Evolutionary conservation across 2,329 filamentous ascomycete genomes (phyloP).

Genomic region (Clonostachys chloroleuca): DNA sequence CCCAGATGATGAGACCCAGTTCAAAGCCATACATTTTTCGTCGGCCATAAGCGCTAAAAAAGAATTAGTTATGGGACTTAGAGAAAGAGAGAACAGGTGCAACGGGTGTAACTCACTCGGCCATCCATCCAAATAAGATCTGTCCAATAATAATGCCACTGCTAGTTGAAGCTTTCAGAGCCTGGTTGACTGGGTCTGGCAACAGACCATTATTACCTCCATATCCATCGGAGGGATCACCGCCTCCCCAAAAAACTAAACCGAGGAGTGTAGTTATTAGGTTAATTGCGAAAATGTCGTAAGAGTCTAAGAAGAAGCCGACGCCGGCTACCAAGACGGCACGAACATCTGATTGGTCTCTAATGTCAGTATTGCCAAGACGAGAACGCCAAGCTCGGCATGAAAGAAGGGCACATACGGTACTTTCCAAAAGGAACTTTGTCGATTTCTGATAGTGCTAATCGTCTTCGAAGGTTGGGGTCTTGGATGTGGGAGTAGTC

Average conservation of each 20-base stretch:
- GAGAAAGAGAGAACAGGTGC: not conserved
- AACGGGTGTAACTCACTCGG: conserved; percentile 42
- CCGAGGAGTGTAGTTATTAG: conserved; percentile 68
- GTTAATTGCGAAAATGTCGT: conserved; percentile 79
- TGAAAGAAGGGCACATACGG: conserved; percentile 29
- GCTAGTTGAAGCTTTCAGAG: conserved; percentile 77
- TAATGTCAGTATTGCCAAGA: not conserved
- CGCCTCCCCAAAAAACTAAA: conserved; percentile 67
- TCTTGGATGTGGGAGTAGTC: conserved; percentile 63
- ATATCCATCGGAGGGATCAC: conserved; percentile 34
- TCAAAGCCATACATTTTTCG: conserved; percentile 82
- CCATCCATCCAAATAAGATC: conserved; percentile 71
- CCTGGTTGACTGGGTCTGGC: conserved; percentile 62
- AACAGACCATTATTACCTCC: conserved; percentile 52
- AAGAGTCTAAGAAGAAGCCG: conserved; percentile 81
- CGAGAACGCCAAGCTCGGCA: not conserved
- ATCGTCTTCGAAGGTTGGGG: conserved; percentile 70
- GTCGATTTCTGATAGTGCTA: conserved; percentile 76
- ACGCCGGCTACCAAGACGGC: conserved; percentile 73
- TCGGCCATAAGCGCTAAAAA: conserved; percentile 55
- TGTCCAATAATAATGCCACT: conserved; percentile 77
- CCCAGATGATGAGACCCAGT: conserved; percentile 66
- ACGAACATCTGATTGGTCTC: conserved; percentile 50
- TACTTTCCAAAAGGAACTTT: conserved; percentile 74
- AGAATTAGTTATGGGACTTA: not conserved